Percentiles rank a stretch among this genome's conserved stretches.
Conservation (phyloP, 805 yeast genomes). For the Spathaspora arborariae region DNA sequence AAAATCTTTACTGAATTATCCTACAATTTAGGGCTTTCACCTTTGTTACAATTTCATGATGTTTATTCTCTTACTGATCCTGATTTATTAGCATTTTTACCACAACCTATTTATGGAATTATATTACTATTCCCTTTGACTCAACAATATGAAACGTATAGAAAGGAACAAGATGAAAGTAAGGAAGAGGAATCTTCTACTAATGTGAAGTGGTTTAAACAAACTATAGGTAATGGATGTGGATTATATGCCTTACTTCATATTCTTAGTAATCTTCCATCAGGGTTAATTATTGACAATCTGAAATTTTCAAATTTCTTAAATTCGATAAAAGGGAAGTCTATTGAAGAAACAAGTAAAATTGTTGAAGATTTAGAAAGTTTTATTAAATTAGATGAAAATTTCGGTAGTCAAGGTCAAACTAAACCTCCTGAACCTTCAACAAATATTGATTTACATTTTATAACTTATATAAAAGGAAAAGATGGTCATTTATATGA, state of each 20-base stretch:
- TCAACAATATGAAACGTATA: constrained; percentile 50
- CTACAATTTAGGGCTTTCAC: constrained; percentile 60
- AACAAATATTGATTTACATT: constrained; percentile 59
- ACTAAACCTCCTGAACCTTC: constrained; percentile 64
- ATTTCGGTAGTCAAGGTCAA: constrained; percentile 52
- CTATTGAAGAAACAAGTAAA: constrained; percentile 34
- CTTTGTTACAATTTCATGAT: constrained; percentile 64
- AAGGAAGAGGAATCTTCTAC: constrained; percentile 8
- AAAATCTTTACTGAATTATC: constrained; percentile 72
- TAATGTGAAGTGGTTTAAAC: constrained; percentile 72
- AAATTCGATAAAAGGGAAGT: background rate
- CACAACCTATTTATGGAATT: constrained; percentile 74
- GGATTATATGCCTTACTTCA: constrained; percentile 89
- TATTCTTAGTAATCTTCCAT: constrained; percentile 42
- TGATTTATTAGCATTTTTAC: constrained; percentile 74
- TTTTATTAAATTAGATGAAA: constrained; percentile 36
- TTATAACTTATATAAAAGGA: constrained; percentile 65
- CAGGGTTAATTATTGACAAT: constrained; percentile 40
- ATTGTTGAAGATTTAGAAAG: constrained; percentile 46
- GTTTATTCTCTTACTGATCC: constrained; percentile 82
- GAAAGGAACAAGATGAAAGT: constrained; percentile 37
- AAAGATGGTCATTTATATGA: constrained; percentile 60
- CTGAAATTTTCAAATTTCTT: constrained; percentile 19
- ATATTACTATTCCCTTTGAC: constrained; percentile 84
- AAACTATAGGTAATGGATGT: constrained; percentile 84